Base-by-base conservation (phyloP, 139 green algal genomes). In the Desmodesmus armatus region DNA sequence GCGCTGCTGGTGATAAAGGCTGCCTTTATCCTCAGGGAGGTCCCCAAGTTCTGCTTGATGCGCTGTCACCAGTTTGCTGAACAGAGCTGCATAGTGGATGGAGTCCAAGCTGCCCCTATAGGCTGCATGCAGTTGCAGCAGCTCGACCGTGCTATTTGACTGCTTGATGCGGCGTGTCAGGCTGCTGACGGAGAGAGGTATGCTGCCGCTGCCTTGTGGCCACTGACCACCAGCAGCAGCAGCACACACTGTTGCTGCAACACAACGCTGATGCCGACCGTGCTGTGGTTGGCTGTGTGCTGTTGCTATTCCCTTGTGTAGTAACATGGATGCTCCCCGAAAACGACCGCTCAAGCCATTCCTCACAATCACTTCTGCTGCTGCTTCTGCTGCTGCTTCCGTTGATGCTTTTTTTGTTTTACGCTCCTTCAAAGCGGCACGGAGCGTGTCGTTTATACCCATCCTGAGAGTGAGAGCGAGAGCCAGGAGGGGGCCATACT, bases 141-240 rank as follows among this genome's bases (percentile, higher is more conserved):
- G 31, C 51, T 82, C 74, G 19, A 67, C 35, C 7, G 35, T 33
- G 37, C 39, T 40, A 49, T 33, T 37, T 5, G 51, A 49, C 31
- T 69, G 15, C 27, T 67, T 53, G 49, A 82, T 82, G 31, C 51
- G 74, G 19, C n/a, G 23, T 27, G 51, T 82, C 5, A 82, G 74
- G 63, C 31, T 47, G 9, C 63, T 72, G 63, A 44, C 31, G 40
- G 63, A 9, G 29, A 11, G 29, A 21, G 19, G 29, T 43, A 5
- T 1, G 51, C 51, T 2, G 51, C 21, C 1, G 19, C 21, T 62
- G 51, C 51, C 19, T 62, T 2, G 51, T 62, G 51, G 21, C 51
- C 1, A 2, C 19, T 1, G 51, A 62, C 51, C 1, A 35, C 6
- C 19, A 23, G 33, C 60, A 69, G 60, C 60, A 33, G 60, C 60